phyloP scores from a whole-genome alignment of 768 basidiomycete species.

The Pilatotrama ljubarskyi region DNA sequence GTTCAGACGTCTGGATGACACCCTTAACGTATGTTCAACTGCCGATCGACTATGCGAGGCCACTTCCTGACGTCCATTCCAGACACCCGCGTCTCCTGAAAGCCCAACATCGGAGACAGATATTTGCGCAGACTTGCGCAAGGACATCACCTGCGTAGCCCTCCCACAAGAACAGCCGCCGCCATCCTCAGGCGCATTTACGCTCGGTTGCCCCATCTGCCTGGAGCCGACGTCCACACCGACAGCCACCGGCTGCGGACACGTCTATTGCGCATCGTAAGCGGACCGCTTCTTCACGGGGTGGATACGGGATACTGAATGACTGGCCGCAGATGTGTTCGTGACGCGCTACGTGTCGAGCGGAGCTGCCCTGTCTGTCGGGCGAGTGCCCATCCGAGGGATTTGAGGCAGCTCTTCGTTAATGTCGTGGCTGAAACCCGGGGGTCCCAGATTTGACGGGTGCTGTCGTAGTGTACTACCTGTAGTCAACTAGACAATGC shows the following conservation, averaged over 20 bases:
- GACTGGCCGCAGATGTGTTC: slow-evolving; percentile 14
- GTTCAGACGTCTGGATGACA: not conserved
- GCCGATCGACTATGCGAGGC: not conserved
- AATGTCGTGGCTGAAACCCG: too few species aligned
- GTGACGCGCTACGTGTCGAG: slow-evolving; percentile 1
- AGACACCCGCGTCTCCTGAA: too few species aligned
- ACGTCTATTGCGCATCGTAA: slow-evolving; percentile 36
- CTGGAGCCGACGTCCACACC: slow-evolving; percentile 27
- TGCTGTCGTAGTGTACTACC: too few species aligned
- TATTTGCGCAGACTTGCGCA: not conserved
- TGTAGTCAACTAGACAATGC: too few species aligned
- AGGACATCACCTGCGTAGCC: not conserved
- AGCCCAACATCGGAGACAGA: not conserved
- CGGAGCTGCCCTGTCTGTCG: slow-evolving; percentile 23
- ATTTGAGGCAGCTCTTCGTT: slow-evolving; percentile 21
- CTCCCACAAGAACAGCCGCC: not conserved
- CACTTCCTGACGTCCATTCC: not conserved
- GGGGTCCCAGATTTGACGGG: too few species aligned
- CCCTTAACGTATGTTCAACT: not conserved
- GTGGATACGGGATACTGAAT: not conserved
- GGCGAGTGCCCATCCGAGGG: not conserved
- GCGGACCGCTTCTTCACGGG: slow-evolving; percentile 5
- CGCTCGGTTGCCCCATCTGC: slow-evolving; percentile 33
- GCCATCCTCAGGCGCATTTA: slow-evolving; percentile 8
- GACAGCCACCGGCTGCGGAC: slow-evolving; percentile 34